phyloP scores from a whole-genome alignment of 2,329 filamentous ascomycete genomes.

The Sclerotinia nivalis region DNA sequence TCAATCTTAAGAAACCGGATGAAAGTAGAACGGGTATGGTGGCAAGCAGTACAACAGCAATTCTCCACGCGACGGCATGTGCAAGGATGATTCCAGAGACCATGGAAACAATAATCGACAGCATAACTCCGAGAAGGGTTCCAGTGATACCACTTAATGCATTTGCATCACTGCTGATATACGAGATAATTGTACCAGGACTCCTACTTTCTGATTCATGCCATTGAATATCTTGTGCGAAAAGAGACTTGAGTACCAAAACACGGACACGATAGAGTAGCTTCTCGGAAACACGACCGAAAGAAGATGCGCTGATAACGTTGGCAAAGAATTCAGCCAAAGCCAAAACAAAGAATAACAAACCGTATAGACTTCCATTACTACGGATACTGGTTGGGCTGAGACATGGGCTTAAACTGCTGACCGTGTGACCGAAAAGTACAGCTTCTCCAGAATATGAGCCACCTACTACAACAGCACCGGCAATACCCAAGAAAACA shows the following conservation, averaged over 20 bases:
- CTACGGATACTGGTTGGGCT: slow-evolving; percentile 31
- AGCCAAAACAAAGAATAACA: slow-evolving; percentile 52
- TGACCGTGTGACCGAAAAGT: slow-evolving; percentile 55
- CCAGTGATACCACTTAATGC: slow-evolving; percentile 68
- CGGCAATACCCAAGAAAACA: slow-evolving; percentile 7
- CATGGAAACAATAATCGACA: slow-evolving; percentile 68
- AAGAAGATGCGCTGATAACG: slow-evolving; percentile 54
- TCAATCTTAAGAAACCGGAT: slow-evolving; percentile 12
- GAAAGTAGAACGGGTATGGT: slow-evolving; percentile 49
- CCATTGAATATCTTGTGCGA: slow-evolving; percentile 68
- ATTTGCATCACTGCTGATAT: slow-evolving; percentile 69
- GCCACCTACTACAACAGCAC: slow-evolving; percentile 54
- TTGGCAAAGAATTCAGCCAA: slow-evolving; percentile 63
- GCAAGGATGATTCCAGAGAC: slow-evolving; percentile 66
- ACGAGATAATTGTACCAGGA: slow-evolving; percentile 61
- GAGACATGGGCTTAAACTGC: slow-evolving; percentile 52
- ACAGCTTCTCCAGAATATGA: slow-evolving; percentile 56
- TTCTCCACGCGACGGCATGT: slow-evolving; percentile 72
- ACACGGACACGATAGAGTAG: slow-evolving; percentile 63
- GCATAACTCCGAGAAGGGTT: slow-evolving; percentile 66
- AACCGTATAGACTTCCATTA: slow-evolving; percentile 44
- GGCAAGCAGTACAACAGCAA: slow-evolving; percentile 69
- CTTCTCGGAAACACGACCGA: slow-evolving; percentile 61
- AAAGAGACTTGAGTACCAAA: slow-evolving; percentile 54
- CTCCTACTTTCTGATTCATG: slow-evolving; percentile 66